Evolutionary conservation across 2,329 filamentous ascomycete species (phyloP), one percentile per base, ranked within the genome.

Genomic region (Pseudocercospora pini-densiflorae): DNA sequence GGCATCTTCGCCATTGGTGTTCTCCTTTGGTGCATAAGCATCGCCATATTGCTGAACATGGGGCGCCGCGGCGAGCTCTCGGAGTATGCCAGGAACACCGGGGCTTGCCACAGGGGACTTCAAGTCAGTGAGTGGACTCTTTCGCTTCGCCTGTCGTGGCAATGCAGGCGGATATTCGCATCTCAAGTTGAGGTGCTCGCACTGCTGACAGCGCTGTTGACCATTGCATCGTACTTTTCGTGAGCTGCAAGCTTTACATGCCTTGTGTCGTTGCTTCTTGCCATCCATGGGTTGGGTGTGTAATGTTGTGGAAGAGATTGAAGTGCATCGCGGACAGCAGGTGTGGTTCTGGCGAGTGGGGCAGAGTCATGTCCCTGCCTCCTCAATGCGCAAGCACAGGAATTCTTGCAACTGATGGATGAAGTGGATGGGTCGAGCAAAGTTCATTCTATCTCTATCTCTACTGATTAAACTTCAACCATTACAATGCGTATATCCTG

Each of bases 181-280:
- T 31, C 71, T 74, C n/a, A 85, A 71, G 33, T 80, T 80, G 54
- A 83, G 77, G 70, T 82, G 80, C 21, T 69, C 73, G 70, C 80
- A 82, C 64, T 81, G 79, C 63, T 79, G 76, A 63, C 83, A 85
- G 51, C 78, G 75, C 27, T 79, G 74, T 63, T 81, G 75, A 33
- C 83, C 82, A 69, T 83, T 83, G 71, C 82, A 84, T 63, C 79
- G 79, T 16, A 83, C 81, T 67, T 83, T 84, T 16, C 82, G 78
- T 2, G 80, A 72, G 60, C 81, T 81, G 73, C 82, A 84, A 6
- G 80, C 78, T 66, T 84, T 81, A 68, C 82, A 83, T n/a, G 82
- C 81, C 31, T 59, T 29, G 31, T 61, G 60, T 66, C 54, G n/a
- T 61, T 40, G 43, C 49, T 49, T 60, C 31, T 47, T 60, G 58